phyloP scores from a whole-genome alignment of 352 stramenopile species.

The Phytophthora agathidicida region DNA sequence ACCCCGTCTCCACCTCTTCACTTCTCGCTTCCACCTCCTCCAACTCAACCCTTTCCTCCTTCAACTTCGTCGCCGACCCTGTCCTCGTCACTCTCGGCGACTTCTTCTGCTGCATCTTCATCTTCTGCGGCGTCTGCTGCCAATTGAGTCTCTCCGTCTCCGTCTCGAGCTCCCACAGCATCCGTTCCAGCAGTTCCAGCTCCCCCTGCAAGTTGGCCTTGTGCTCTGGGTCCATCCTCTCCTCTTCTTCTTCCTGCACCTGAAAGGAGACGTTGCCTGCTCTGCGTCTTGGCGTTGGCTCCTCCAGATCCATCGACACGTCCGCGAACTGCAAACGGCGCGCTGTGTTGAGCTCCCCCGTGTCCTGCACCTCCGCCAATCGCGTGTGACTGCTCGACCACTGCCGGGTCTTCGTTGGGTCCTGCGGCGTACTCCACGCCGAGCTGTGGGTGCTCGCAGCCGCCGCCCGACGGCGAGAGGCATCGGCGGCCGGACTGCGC shows the following conservation, averaged over 20 bases:
- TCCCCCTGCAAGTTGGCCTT: constrained; percentile 40
- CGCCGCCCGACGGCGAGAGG: constrained; percentile 4
- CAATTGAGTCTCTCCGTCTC: constrained; percentile 36
- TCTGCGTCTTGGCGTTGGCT: constrained; percentile 12
- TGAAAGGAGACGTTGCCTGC: constrained; percentile 37
- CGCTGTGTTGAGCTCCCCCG: constrained; percentile 24
- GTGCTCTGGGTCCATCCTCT: constrained; percentile 18
- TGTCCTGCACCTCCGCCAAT: constrained; percentile 12
- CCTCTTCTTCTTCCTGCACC: constrained; percentile 25
- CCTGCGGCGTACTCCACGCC: constrained; percentile 17
- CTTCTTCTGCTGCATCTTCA: constrained; percentile 14
- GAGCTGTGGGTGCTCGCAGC: constrained; percentile 11
- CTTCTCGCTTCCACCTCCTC: no score
- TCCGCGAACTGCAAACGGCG: constrained; percentile 28
- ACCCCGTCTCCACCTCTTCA: background rate
- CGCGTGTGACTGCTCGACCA: constrained; percentile 1
- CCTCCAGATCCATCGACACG: constrained; percentile 27
- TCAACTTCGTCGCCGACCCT: background rate
- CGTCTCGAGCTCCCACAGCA: constrained; percentile 45
- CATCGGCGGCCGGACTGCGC: constrained; percentile 26
- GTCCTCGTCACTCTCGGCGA: constrained; percentile 1
- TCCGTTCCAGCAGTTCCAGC: constrained; percentile 46
- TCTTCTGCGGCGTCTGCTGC: constrained; percentile 23
- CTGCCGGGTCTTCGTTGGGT: background rate
- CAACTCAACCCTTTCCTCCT: background rate